These are phyloP conservation scores for Triadica sebifera DNA, from an alignment of 345 rosid species.

Conservation along the genomic window DNA sequence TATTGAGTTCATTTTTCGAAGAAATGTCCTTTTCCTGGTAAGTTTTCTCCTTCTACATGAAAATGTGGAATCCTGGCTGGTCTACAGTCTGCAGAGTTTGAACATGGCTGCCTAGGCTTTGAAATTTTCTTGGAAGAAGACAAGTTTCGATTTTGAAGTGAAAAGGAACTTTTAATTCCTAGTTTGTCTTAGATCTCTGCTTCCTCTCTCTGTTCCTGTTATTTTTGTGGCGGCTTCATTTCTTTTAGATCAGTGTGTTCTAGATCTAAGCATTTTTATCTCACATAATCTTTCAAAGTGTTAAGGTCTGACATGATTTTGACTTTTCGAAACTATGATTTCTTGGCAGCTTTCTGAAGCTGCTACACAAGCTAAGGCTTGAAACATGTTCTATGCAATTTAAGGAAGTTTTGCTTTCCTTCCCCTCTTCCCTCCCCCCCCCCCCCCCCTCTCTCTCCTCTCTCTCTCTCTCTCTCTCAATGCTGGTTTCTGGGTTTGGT, in stretches of 20 bases:
- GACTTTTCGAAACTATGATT: not conserved
- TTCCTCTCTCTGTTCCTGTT: not conserved
- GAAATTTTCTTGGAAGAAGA: not conserved
- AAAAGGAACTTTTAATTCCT: not conserved
- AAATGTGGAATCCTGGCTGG: constrained; percentile 6
- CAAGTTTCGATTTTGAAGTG: not conserved
- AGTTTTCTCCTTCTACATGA: not conserved
- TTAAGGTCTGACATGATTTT: not conserved
- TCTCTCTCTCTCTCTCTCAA: no score
- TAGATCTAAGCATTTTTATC: constrained; percentile 17
- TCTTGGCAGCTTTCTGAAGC: constrained; percentile 2
- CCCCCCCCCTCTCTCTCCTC: no score
- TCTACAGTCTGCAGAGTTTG: not conserved
- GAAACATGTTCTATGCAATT: not conserved
- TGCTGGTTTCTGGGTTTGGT: not conserved
- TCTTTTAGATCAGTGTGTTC: not conserved
- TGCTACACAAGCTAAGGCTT: not conserved
- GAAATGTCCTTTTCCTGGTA: not conserved
- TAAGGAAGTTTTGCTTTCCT: not conserved
- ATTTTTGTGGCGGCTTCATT: not conserved
- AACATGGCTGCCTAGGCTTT: not conserved
- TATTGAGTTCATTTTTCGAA: not conserved
- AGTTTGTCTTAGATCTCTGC: constrained; percentile 8
- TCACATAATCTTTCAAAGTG: not conserved
- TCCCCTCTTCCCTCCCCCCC: no score